Conservation (phyloP, 805 yeast species). For the Middelhovenomyces tepae region DNA sequence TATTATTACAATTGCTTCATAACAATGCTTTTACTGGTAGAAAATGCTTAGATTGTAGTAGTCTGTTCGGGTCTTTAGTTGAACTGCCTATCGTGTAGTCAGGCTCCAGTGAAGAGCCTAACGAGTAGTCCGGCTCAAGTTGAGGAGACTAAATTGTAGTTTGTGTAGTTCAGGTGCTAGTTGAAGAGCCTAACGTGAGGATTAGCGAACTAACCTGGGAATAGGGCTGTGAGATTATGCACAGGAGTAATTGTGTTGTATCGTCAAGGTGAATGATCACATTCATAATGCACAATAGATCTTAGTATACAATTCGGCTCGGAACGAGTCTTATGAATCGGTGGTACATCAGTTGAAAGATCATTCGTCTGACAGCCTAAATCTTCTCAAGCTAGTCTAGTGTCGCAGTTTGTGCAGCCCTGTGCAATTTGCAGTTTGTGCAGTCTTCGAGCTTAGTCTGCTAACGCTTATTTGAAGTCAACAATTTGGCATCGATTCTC, state of each 20-base stretch:
- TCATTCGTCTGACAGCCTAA: no score
- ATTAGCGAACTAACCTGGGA: no score
- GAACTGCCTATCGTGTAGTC: constrained; percentile 5
- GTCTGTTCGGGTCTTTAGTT: constrained; percentile 10
- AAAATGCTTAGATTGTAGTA: constrained; percentile 2
- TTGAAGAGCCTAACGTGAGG: no score
- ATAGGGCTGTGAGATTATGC: no score
- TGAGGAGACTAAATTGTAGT: constrained; percentile 5
- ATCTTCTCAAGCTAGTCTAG: constrained; percentile 4
- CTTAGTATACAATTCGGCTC: no score
- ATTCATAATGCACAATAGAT: no score
- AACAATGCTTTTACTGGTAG: no score
- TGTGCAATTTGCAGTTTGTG: neutral
- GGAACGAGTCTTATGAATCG: no score
- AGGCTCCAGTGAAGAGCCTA: constrained; percentile 2
- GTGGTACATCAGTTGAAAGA: no score
- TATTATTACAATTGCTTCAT: constrained; percentile 2
- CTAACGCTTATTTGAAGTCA: constrained; percentile 14
- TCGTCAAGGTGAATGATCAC: no score
- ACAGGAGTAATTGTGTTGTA: no score
- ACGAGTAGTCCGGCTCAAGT: neutral
- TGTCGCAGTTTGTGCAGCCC: neutral
- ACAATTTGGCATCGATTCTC: constrained; percentile 47
- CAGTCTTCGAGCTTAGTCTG: no score
- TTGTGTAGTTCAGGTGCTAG: constrained; percentile 7